Conservation (phyloP, 768 basidiomycete genomes). For the Suillus plorans region DNA sequence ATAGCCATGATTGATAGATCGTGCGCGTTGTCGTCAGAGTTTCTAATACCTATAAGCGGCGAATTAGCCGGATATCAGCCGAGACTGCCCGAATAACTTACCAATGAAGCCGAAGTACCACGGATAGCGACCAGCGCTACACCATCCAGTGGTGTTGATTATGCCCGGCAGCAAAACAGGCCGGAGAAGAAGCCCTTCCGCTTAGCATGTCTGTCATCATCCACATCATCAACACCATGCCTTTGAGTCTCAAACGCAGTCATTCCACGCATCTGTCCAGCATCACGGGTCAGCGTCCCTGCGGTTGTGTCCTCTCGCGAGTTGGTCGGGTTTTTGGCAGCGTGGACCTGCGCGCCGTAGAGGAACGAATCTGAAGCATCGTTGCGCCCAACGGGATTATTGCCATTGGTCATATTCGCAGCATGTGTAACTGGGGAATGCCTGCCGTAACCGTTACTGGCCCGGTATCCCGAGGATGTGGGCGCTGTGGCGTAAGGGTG, state of each 20-base stretch:
- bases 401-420: conserved; percentile 37
- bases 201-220: conserved; percentile 65
- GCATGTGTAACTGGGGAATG: conserved; percentile 44
- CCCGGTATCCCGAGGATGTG: conserved; percentile 55
- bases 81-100: not conserved
- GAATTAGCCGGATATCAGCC: conserved; percentile 4
- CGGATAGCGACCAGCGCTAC: conserved; percentile 22
- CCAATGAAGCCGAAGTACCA: conserved; percentile 14
- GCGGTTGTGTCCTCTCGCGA: conserved; percentile 56
- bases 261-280: conserved; percentile 49
- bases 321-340: conserved; percentile 48
- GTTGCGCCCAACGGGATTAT: conserved; percentile 40
- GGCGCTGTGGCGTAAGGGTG: conserved; percentile 77
- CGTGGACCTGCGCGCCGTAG: conserved; percentile 51
- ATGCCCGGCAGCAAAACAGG: conserved; percentile 71
- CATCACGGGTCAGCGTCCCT: conserved; percentile 34
- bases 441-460: conserved; percentile 51
- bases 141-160: conserved; percentile 29
- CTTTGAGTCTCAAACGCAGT: conserved; percentile 69
- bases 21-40: conserved; percentile 31
- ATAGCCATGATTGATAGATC: conserved; percentile 33
- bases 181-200: conserved; percentile 62
- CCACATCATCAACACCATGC: conserved; percentile 56
- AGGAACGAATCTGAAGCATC: conserved; percentile 70
- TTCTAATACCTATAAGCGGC: conserved; percentile 20